Percentiles rank a stretch among this genome's conserved stretches.
Conservation (phyloP, 495 filamentous ascomycete species). For the Viridothelium virens region DNA sequence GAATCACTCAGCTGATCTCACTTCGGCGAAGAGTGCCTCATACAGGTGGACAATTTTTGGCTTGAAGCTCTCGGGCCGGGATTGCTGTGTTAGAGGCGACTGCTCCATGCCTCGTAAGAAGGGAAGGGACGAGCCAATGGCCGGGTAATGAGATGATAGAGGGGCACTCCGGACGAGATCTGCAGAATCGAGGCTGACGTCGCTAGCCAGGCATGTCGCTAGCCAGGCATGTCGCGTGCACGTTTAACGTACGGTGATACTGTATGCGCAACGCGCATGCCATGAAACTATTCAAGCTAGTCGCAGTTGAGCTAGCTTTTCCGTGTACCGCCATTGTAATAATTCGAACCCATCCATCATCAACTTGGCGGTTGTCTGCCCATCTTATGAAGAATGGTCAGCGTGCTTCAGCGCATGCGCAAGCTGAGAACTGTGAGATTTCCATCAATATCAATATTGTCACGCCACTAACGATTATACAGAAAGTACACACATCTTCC, state of each 20-base stretch:
- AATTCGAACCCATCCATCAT: not conserved
- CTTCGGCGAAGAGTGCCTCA: slow-evolving; percentile 60
- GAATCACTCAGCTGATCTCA: slow-evolving; percentile 45
- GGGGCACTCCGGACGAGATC: no score
- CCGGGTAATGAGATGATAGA: not conserved
- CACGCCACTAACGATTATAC: slow-evolving; percentile 14
- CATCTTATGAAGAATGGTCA: slow-evolving; percentile 58
- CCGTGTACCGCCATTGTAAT: not conserved
- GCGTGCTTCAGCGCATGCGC: slow-evolving; percentile 67
- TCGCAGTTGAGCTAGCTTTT: not conserved
- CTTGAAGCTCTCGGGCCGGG: slow-evolving; percentile 80
- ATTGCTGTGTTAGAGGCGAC: slow-evolving; percentile 89
- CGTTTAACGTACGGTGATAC: no score
- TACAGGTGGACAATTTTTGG: slow-evolving; percentile 91
- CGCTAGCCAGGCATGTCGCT: no score
- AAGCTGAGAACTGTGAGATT: slow-evolving; percentile 66
- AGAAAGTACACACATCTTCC: slow-evolving; percentile 37
- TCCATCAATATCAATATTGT: not conserved
- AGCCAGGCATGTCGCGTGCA: no score
- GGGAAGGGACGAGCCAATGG: not conserved
- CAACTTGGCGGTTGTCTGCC: not conserved
- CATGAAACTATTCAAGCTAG: not conserved
- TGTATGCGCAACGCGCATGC: no score
- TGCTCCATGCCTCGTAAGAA: slow-evolving; percentile 57
- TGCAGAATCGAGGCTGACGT: no score